phyloP scores from a whole-genome alignment of 140 eudicot species.

The Ambrosia hybrid region DNA sequence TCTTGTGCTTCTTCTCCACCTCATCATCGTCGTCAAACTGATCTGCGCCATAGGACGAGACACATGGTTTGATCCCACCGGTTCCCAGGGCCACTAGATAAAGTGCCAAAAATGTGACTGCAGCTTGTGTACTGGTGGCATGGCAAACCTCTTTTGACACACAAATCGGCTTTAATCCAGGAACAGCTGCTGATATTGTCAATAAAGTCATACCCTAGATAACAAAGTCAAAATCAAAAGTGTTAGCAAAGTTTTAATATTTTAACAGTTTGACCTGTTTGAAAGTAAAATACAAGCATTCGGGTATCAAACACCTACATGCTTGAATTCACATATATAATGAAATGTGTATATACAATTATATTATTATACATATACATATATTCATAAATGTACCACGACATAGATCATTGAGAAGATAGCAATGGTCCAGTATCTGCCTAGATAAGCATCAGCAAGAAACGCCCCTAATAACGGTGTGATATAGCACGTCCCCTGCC shows the following conservation, averaged over 20 bases:
- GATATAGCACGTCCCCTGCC: slow-evolving; percentile 81
- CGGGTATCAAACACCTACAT: not conserved
- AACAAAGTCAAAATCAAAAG: not conserved
- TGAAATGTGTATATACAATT: not conserved
- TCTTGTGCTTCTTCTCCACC: slow-evolving; percentile 66
- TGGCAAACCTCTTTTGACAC: slow-evolving; percentile 44
- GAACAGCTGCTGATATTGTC: slow-evolving; percentile 66
- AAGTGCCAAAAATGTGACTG: slow-evolving; percentile 52
- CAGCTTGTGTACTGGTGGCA: slow-evolving; percentile 39
- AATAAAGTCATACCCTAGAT: slow-evolving; percentile 75
- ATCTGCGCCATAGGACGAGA: slow-evolving; percentile 82
- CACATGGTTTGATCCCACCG: slow-evolving; percentile 88
- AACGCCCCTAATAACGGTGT: slow-evolving; percentile 80
- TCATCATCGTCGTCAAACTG: slow-evolving; percentile 80
- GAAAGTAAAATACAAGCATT: not conserved
- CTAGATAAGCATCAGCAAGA: slow-evolving; percentile 75
- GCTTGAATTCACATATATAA: not conserved
- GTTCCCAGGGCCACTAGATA: slow-evolving; percentile 81
- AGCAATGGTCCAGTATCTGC: slow-evolving; percentile 92
- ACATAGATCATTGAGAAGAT: slow-evolving; percentile 73
- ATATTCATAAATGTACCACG: slow-evolving; percentile 35
- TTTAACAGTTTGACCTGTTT: not conserved
- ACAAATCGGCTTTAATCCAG: slow-evolving; percentile 64
- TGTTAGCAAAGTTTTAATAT: not conserved
- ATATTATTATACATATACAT: not conserved